Base-by-base conservation (phyloP, 2,329 filamentous ascomycete genomes). In the Hymenoscyphus fructigenus region DNA sequence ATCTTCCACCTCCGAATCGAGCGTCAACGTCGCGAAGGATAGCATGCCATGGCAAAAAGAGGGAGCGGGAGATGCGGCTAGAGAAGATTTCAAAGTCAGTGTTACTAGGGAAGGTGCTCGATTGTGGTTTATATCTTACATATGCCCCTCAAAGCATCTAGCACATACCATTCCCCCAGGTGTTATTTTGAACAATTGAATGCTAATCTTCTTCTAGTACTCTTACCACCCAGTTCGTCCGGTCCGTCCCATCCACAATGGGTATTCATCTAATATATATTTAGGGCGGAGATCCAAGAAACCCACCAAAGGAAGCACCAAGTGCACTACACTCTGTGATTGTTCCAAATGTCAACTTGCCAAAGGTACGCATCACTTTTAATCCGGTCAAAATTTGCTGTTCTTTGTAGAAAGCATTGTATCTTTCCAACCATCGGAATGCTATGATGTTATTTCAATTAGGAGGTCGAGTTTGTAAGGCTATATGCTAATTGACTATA, bases 291-390 rank as follows among this genome's bases (percentile, higher is more conserved):
- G 92, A 98, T 81, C 80, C 84, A 76, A 88, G 76, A 79, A 84
- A 88, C 76, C 81, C 86, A 68, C 90, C 91, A 78, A 92, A 90
- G 83, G 92, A 97, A 75, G 95, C 95, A 67, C 95, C 95, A 71
- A 96, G 92, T 79, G 95, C 95, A 69, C 82, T 99, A 81, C 97
- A 99, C 85, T 91, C 91, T 70, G 93, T 97, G 73, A 89, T 99
- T 77, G 85, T 99, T 63, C 95, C 95, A 75, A 90, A 96, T 76
- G 93, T 99, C 76, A 95, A 90, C 76, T 84, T 98, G 73, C 93
- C 95, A 76, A 93, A 90, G 89, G 91, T 93, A 83, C 69, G 84
- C 50, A 59, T 47, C 14, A 26, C 28, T 36, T 26, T 32, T 7
- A 32, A 6, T 32, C 29, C 29, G 29, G 29, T 32, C 29, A 34